Evolutionary conservation across 176 grass and related monocot genomes (phyloP), one percentile per base, ranked within the genome.

Genomic region (Musa troglodytarum): DNA sequence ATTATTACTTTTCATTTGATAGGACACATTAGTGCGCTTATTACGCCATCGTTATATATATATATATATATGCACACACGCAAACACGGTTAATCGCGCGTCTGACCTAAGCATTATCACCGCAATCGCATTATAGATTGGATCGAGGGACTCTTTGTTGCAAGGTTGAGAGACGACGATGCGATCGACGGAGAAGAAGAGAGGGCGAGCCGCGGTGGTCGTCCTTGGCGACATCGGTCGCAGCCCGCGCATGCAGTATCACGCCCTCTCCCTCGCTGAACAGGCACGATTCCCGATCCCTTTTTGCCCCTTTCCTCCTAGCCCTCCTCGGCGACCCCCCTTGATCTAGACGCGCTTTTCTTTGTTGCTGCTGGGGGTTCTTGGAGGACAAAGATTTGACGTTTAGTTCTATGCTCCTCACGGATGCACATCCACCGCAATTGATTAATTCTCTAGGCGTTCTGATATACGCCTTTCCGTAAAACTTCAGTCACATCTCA

Each of bases 241-340:
- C 49, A 99, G 90, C 74, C 95, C 95, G 10, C 90, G 95, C 49
- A 94, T 99, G 95, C 90, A 99, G 73, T 94, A 99, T 78, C 95
- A 99, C 82, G 89, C 95, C 50, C 86, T 94, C 63, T 99, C 95
- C 14, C 86, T 99, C 28, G 95, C 95, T 78, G 82, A 87, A 17
- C 90, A 94, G 88, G 95, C 82, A 65, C n/a, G 19, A 11, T 53
- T 17, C 52, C 25, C 29, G 59, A 25, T 51, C 21, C 14, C 13
- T 66, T 52, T 23, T 43, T 26, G 0, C 57, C 2, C 54, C 11
- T 77, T 29, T 65, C 72, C 59, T 53, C 9, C 17, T 49, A 13
- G 57, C 65, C 67, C 53, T 69, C 1, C 72, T 72, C 63, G 11
- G 9, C 20, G 13, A 10, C 3, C 3, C 16, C 49, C 29, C 14